Evolutionary conservation across 2,329 filamentous ascomycete genomes (phyloP), one percentile per base, ranked within the genome.

Genomic region (Colletotrichum musae): DNA sequence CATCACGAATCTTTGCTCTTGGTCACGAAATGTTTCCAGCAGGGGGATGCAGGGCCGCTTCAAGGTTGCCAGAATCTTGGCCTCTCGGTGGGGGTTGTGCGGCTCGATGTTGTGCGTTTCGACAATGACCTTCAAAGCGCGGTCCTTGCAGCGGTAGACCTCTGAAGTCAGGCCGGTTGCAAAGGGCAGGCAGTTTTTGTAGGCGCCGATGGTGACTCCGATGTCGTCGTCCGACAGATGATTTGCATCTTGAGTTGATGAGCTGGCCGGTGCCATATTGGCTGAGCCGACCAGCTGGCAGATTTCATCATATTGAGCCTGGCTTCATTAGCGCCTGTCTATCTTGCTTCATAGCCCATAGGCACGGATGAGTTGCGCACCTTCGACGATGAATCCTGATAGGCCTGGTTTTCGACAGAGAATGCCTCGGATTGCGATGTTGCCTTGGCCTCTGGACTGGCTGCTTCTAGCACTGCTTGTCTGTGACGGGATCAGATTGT

Each of bases 121-220:
- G 32, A 89, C 90, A 43, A 96, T 97, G 68, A 98, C 90, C 78
- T 99, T 99, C 57, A 99, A 84, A 2, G 95, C 96, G 18, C 84
- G 82, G 60, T 81, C 74, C 24, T 78, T 81, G 48, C 90, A 90
- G 74, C 91, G 91, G 82, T 95, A 98, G 58, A 99, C 90, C 64
- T 91, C 89, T 18, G 95, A 96, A 71, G 94, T 96, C 13, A 95
- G 84, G 21, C 96, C 96, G 71, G 84, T 84, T 53, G 85, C 84
- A n/a, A 91, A 76, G 72, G 86, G 85, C 28, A 81, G 80, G 75
- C 90, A 92, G 69, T 85, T 79, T 18, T 72, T 52, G 72, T 90
- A 91, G 5, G 78, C 32, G 9, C 89, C 89, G 66, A 92, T 90
- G 39, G 78, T 77, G 50, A 86, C 78, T 10, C 83, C 85, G 2